Percentiles rank a stretch among this genome's conserved stretches.
phyloP scores from a whole-genome alignment of 352 stramenopile genomes.

The Globisporangium recalcitrans region DNA sequence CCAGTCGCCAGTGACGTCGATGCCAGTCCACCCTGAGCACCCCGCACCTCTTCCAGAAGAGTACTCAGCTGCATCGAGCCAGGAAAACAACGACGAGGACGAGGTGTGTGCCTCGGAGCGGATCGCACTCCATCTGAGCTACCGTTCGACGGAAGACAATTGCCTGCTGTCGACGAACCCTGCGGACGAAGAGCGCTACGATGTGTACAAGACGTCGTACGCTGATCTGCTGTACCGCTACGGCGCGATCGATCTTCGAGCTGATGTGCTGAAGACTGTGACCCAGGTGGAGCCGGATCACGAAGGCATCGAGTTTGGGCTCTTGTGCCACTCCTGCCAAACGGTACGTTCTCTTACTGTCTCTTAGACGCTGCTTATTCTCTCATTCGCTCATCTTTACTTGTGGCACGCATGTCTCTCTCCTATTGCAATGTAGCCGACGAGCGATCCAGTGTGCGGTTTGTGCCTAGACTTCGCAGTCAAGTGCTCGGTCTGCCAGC shows the following conservation, averaged over 20 bases:
- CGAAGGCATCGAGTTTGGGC: conserved; percentile 52
- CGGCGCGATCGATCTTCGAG: conserved; percentile 63
- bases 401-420: neutral
- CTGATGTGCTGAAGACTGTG: conserved; percentile 68
- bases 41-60: neutral
- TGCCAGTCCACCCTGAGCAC: conserved; percentile 14
- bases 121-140: conserved; percentile 47
- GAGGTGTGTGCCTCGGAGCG: conserved; percentile 37
- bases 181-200: conserved; percentile 58
- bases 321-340: conserved; percentile 65
- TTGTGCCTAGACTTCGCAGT: conserved; percentile 71
- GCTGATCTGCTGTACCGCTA: conserved; percentile 80
- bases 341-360: conserved; percentile 27
- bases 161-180: conserved; percentile 44
- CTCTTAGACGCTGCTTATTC: neutral
- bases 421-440: conserved; percentile 30
- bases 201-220: conserved; percentile 80
- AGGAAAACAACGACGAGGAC: conserved; percentile 16
- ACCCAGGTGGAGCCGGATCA: conserved; percentile 24
- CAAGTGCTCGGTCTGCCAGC: conserved; percentile 77
- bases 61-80: conserved; percentile 1
- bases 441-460: conserved; percentile 48
- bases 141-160: conserved; percentile 31
- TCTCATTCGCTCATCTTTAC: neutral
- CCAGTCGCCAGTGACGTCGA: conserved; percentile 30